Evolutionary conservation across 2,329 filamentous ascomycete genomes (phyloP), one percentile per base, ranked within the genome.

Genomic region (Penicillium sumatraense): DNA sequence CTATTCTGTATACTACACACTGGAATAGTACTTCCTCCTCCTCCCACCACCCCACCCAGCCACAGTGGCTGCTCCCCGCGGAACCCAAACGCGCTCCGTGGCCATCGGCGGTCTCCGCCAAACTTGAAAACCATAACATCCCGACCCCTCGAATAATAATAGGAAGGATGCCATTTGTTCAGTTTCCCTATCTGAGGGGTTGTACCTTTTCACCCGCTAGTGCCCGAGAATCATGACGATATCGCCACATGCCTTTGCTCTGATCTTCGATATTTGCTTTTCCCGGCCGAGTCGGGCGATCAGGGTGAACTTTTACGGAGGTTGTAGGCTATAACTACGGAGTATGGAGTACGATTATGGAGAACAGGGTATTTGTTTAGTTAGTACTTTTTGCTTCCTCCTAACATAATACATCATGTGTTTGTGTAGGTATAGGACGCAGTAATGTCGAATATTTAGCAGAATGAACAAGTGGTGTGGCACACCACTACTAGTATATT

Each of bases 51-150:
- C 27, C 23, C 42, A 36, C 51, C 23, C n/a, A 55, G 46, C 50
- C 44, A 50, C 35, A 27, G 49, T 56, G 53, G 38, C 38, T 44
- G 24, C 42, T 31, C 41, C 23, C 41, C 27, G 35, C 24, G 48
- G 36, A 38, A 51, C 24, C 40, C 23, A 44, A 44, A n/a, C 16
- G 21, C 10, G 38, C 20, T 10, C 41, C 23, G 23, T 38, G 57
- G 59, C 46, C 47, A 58, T 62, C 58, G 60, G 58, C 60, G 60
- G 56, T 56, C 58, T 62, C 60, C 60, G 59, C 40, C 56, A 51
- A 35, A n/a, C 29, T 29, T 29, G 27, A 29, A 29, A 29, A 24
- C 9, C 23, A 10, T 4, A 46, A 31, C 29, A 41, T n/a, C 48
- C 27, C 51, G 38, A 51, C 44, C 31, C 47, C 20, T 27, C 48